Percentiles rank a stretch among this genome's conserved stretches.
These are phyloP conservation scores for Calocera cornea DNA, from an alignment of 768 basidiomycete species.

Conservation along the genomic window DNA sequence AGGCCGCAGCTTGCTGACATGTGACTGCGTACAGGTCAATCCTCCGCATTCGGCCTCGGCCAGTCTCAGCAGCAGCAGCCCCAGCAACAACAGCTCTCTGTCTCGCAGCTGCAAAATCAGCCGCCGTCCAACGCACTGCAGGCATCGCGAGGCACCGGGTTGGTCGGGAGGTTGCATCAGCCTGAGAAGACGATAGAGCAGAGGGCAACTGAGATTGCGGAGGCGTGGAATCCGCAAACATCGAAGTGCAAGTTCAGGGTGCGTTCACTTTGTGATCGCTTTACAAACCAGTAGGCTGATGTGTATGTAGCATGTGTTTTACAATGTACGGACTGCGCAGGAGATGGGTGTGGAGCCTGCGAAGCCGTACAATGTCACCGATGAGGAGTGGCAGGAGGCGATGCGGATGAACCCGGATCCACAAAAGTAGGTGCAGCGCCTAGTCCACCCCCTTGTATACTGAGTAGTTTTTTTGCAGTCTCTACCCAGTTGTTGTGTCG, in stretches of 20 bases:
- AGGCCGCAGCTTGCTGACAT: no score
- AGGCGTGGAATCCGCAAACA: not conserved
- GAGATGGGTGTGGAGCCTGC: not conserved
- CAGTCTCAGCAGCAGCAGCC: not conserved
- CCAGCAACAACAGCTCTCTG: not conserved
- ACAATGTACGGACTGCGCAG: not conserved
- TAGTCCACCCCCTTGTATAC: no score
- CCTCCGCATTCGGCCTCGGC: not conserved
- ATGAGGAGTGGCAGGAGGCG: not conserved
- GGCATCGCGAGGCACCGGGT: not conserved
- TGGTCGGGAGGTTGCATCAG: not conserved
- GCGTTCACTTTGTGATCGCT: not conserved
- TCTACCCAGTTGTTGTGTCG: not conserved
- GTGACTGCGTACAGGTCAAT: not conserved
- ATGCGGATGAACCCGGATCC: not conserved
- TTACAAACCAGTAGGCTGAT: not conserved
- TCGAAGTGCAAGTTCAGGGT: constrained; percentile 1
- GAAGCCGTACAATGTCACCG: not conserved
- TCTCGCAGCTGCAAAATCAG: not conserved
- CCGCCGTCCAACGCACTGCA: not conserved
- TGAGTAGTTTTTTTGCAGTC: not conserved
- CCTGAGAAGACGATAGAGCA: not conserved
- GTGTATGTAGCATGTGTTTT: not conserved
- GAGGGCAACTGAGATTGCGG: not conserved
- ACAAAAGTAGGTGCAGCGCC: not conserved